phyloP scores from a whole-genome alignment of 805 yeast genomes.

The Diddensiella caesifluorescens region DNA sequence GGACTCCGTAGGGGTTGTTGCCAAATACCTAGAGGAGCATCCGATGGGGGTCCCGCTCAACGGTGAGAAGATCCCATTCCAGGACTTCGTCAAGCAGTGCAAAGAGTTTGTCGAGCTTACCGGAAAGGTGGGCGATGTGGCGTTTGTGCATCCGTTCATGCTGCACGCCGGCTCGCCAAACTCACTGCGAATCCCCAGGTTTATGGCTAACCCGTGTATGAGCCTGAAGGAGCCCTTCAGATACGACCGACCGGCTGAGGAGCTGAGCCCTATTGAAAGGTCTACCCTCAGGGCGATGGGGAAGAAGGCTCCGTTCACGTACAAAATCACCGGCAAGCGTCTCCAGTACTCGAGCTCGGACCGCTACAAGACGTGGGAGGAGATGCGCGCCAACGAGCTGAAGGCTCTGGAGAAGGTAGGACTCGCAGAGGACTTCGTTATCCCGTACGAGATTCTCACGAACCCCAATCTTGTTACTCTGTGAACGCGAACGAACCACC shows the following conservation, averaged over 20 bases:
- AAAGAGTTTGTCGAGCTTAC: conserved; percentile 17
- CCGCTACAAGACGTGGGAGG: conserved; percentile 13
- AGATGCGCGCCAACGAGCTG: conserved; percentile 6
- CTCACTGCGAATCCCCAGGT: conserved; percentile 15
- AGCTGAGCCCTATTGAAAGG: conserved; percentile 13
- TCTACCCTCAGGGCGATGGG: conserved; percentile 15
- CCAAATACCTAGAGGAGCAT: conserved; percentile 9
- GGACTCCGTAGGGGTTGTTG: conserved; percentile 9
- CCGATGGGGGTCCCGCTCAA: conserved; percentile 10
- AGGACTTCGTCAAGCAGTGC: conserved; percentile 9
- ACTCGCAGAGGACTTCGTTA: conserved; percentile 6
- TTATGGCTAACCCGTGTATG: conserved; percentile 16
- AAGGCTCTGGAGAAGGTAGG: conserved; percentile 8
- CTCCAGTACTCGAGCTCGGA: conserved; percentile 2
- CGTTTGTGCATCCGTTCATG: conserved; percentile 17
- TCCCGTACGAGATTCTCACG: conserved; percentile 11
- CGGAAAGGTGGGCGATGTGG: conserved; percentile 15
- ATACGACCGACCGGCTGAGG: conserved; percentile 13
- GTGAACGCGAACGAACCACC: too few relatives aligned
- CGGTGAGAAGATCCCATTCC: conserved; percentile 5
- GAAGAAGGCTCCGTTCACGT: conserved; percentile 5
- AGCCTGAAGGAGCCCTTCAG: conserved; percentile 17
- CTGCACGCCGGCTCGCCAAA: conserved; percentile 15
- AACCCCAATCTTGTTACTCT: conserved; percentile 12
- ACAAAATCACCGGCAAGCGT: conserved; percentile 10